Evolutionary conservation across 2,329 filamentous ascomycete genomes (phyloP).

Genomic region (Phialophora verrucosa): DNA sequence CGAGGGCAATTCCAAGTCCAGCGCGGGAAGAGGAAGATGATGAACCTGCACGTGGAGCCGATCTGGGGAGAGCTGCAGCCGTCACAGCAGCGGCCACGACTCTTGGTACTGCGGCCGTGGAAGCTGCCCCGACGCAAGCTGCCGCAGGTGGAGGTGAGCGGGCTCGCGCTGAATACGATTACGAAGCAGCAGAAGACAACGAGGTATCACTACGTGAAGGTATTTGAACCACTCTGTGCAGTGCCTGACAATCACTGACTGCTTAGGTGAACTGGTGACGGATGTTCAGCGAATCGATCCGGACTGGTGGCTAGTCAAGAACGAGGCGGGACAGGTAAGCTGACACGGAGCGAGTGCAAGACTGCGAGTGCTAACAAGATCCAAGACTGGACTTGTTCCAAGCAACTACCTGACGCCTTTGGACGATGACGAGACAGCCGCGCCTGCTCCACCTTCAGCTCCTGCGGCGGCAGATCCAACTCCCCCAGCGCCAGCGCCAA

Average conservation of each 20-base stretch:
- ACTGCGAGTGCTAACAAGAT: slow-evolving; percentile 6
- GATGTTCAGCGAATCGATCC: slow-evolving; percentile 98
- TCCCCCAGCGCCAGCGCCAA: slow-evolving; percentile 40
- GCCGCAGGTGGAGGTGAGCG: slow-evolving; percentile 63
- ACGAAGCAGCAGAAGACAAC: slow-evolving; percentile 97
- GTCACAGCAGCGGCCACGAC: slow-evolving; percentile 59
- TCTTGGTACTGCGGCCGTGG: slow-evolving; percentile 53
- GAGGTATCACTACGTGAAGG: slow-evolving; percentile 91
- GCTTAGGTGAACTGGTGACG: slow-evolving; percentile 69
- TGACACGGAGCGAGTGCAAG: not conserved
- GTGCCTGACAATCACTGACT: slow-evolving; percentile 5
- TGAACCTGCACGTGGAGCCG: slow-evolving; percentile 67
- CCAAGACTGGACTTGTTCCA: slow-evolving; percentile 75
- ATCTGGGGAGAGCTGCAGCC: slow-evolving; percentile 65
- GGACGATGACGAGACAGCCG: slow-evolving; percentile 51
- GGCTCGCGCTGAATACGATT: slow-evolving; percentile 88
- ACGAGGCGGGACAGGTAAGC: slow-evolving; percentile 73
- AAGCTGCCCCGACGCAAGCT: slow-evolving; percentile 51
- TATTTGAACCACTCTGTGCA: not conserved
- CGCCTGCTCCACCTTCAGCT: slow-evolving; percentile 42
- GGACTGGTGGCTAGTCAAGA: slow-evolving; percentile 98
- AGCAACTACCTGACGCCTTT: slow-evolving; percentile 95
- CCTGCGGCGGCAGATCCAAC: slow-evolving; percentile 46
- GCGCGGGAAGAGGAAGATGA: slow-evolving; percentile 63
- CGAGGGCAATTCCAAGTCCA: slow-evolving; percentile 60